These are phyloP conservation scores for Ophiostoma perfectum DNA, from an alignment of 2,329 filamentous ascomycete genomes.

Conservation along the genomic window DNA sequence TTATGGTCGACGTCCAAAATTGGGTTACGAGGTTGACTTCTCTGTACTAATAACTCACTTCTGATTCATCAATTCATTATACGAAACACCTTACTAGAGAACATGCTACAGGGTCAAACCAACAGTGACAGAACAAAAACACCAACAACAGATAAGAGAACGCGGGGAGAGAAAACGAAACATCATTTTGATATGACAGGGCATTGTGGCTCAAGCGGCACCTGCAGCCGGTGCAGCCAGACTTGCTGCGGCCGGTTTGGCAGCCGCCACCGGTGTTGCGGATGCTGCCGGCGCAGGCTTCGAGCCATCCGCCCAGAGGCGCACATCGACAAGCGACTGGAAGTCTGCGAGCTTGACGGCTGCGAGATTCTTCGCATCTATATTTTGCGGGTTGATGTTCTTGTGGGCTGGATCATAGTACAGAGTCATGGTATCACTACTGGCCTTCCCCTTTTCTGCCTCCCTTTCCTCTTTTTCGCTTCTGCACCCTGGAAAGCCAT, in stretches of 20 bases:
- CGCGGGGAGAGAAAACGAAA: too few species aligned
- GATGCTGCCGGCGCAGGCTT: not conserved
- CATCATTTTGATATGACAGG: not conserved
- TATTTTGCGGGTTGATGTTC: slow-evolving; percentile 11
- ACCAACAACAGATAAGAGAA: too few species aligned
- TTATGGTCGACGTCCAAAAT: too few species aligned
- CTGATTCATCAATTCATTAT: too few species aligned
- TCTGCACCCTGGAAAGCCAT: not conserved
- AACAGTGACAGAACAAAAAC: too few species aligned
- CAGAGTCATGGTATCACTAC: not conserved
- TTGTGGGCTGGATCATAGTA: not conserved
- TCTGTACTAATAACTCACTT: too few species aligned
- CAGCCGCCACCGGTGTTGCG: not conserved
- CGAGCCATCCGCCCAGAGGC: not conserved
- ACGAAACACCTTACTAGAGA: too few species aligned
- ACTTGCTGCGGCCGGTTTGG: not conserved
- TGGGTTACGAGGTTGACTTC: too few species aligned
- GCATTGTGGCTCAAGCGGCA: not conserved
- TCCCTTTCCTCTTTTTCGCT: not conserved
- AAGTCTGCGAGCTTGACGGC: not conserved
- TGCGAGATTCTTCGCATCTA: slow-evolving; percentile 1
- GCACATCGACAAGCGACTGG: not conserved
- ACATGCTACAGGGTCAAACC: too few species aligned
- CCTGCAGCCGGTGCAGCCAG: not conserved
- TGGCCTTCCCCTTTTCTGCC: not conserved